These are phyloP conservation scores for Talaromyces trachyspermus DNA, from an alignment of 495 filamentous ascomycete genomes.

Conservation along the genomic window DNA sequence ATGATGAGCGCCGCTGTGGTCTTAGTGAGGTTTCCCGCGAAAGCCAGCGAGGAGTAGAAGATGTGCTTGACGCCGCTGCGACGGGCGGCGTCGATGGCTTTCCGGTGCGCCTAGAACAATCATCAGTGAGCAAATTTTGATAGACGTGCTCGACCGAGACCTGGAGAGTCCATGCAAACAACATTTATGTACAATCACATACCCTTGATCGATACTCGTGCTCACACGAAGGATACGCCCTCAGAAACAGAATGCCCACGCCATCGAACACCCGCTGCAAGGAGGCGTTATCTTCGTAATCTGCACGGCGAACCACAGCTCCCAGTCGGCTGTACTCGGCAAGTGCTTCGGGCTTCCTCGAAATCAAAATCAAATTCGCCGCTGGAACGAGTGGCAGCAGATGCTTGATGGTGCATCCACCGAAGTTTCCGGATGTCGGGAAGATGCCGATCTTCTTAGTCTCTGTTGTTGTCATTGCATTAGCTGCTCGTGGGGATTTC, in stretches of 20 bases:
- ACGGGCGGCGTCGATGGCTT: slow-evolving; percentile 51
- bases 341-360: slow-evolving; percentile 36
- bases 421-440: slow-evolving; percentile 44
- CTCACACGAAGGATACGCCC: slow-evolving; percentile 38
- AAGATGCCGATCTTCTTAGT: slow-evolving; percentile 41
- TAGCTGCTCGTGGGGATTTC: no score
- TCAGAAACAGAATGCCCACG: slow-evolving; percentile 28
- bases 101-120: slow-evolving; percentile 31
- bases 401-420: slow-evolving; percentile 38
- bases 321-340: slow-evolving; percentile 16
- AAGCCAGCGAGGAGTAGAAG: slow-evolving; percentile 62
- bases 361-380: slow-evolving; percentile 35
- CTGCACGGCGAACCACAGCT: slow-evolving; percentile 25
- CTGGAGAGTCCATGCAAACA: no score
- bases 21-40: slow-evolving; percentile 36
- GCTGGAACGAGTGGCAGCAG: slow-evolving; percentile 31
- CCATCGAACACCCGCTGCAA: slow-evolving; percentile 30
- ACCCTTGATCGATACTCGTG: slow-evolving; percentile 29
- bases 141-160: no score
- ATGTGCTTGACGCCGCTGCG: slow-evolving; percentile 52
- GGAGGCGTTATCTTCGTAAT: slow-evolving; percentile 27
- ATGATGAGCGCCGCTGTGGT: slow-evolving; percentile 51
- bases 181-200: background rate
- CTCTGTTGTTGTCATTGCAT: slow-evolving; percentile 1
- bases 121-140: background rate